Evolutionary conservation across 257 asterid species (phyloP), one percentile per base, ranked within the genome.

Genomic region (Datura wrightii): DNA sequence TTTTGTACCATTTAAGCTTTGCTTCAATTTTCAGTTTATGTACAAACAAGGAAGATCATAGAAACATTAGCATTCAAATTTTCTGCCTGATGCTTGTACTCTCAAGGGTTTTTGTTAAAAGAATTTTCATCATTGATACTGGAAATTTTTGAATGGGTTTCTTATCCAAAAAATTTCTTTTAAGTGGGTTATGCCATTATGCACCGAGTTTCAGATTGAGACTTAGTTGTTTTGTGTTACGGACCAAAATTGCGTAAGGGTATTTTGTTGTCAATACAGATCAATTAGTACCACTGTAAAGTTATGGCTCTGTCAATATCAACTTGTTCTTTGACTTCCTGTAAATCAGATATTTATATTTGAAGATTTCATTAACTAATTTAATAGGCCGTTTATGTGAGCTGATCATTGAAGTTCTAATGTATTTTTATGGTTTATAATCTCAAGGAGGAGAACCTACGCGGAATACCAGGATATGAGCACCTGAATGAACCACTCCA

Each of bases 401-500:
- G 82, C 48, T 78, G 63, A 34, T 78, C 44, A 14, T 37, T 48
- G 58, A 46, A 53, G 36, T 78, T 84, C 67, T 78, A 63, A 74
- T 52, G 14, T 78, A 34, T 60, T 36, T 60, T 54, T 55, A 52
- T 62, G 52, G 69, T 55, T 86, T 62, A 85, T 85, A 80, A 86
- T 86, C 87, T 85, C 53, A 86, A 95, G 99, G 98, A 95, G 90
- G 99, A 94, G 88, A 95, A 92, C 89, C 91, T 95, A 56, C 89
- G 94, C 58, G 99, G 98, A 53, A 90, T 98, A 80, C 99, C 97
- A n/a, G 99, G 99, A 39, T 95, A 95, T 81, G 99, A 95, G 89
- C 99, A 95, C 90, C 98, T 95, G 70, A 92, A 91, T 82, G 99
- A 95, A 88, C 97, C 91, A 67, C 95, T 95, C 82, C 97, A 95